Percentiles rank a stretch among this genome's conserved stretches.
These are phyloP conservation scores for Boletus patriciae DNA, from an alignment of 768 basidiomycete species.

Conservation along the genomic window DNA sequence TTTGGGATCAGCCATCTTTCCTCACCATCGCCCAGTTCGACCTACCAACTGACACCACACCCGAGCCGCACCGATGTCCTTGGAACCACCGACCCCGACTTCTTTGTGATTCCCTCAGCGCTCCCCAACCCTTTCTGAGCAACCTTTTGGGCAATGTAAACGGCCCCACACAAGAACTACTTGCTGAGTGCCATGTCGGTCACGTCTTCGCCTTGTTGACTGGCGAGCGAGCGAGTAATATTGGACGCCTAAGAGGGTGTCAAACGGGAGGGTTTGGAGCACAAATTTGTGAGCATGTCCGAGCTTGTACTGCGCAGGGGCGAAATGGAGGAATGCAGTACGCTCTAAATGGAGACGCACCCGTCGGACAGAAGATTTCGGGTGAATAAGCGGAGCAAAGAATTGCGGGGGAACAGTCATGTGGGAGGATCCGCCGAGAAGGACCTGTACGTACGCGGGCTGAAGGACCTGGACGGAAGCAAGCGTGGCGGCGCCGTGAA, in stretches of 20 bases:
- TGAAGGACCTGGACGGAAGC: too few relatives aligned
- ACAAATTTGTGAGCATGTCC: conserved; percentile 95
- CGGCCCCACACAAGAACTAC: conserved; percentile 92
- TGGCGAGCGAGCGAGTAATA: conserved; percentile 74
- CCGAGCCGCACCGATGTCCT: conserved; percentile 61
- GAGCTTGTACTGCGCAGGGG: conserved; percentile 89
- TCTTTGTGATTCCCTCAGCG: conserved; percentile 94
- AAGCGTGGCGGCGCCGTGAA: too few relatives aligned
- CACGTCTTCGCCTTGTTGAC: conserved; percentile 83
- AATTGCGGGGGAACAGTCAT: too few relatives aligned
- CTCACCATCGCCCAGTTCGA: conserved; percentile 3
- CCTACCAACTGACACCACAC: conserved; percentile 75
- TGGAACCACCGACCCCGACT: conserved; percentile 80
- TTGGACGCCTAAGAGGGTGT: too few relatives aligned
- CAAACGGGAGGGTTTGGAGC: conserved; percentile 75
- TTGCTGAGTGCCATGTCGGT: conserved; percentile 97
- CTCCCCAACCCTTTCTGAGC: conserved; percentile 64
- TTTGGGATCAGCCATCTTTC: too few relatives aligned
- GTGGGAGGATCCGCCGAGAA: conserved; percentile 75
- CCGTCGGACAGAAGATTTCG: conserved; percentile 43
- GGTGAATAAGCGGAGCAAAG: conserved; percentile 57
- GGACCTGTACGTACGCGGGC: conserved; percentile 62
- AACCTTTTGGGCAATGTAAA: conserved; percentile 86
- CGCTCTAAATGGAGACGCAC: conserved; percentile 78
- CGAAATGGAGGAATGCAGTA: conserved; percentile 81